phyloP scores from a whole-genome alignment of 2,329 filamentous ascomycete species.

The Delphinella strobiligena region DNA sequence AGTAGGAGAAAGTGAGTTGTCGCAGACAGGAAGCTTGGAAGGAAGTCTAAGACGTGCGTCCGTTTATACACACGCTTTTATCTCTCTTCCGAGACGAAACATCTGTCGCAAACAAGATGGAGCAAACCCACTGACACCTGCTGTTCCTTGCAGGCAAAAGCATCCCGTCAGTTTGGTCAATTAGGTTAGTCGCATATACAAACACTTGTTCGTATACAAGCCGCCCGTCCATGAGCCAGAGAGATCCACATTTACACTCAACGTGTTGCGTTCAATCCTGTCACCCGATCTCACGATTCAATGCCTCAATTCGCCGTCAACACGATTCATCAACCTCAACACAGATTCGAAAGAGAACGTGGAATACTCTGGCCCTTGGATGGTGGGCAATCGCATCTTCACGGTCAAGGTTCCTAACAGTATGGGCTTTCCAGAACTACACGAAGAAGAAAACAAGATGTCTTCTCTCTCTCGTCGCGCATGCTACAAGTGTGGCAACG shows the following conservation, averaged over 20 bases:
- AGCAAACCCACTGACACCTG: not conserved
- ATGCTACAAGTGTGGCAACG: constrained; percentile 42
- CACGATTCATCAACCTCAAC: too few relatives aligned
- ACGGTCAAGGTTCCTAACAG: constrained; percentile 1
- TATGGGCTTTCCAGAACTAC: constrained; percentile 2
- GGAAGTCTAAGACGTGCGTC: not conserved
- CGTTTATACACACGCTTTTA: not conserved
- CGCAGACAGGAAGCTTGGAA: not conserved
- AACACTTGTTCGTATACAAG: not conserved
- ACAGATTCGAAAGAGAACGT: too few relatives aligned
- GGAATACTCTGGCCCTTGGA: not conserved
- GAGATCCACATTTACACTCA: not conserved
- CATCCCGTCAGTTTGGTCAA: not conserved
- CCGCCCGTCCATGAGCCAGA: not conserved
- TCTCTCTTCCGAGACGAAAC: not conserved
- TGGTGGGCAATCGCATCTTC: constrained; percentile 1
- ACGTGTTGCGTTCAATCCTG: not conserved
- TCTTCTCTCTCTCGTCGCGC: constrained; percentile 41
- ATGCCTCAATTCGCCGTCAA: too few relatives aligned
- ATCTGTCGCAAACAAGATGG: not conserved
- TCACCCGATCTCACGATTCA: too few relatives aligned
- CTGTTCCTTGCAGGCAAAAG: not conserved
- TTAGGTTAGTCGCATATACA: not conserved
- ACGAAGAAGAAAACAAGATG: constrained; percentile 23
- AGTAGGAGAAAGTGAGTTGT: not conserved